Percentiles rank a stretch among this genome's conserved stretches.
Conservation (phyloP, 208 protist genomes). For the Balamuthia mandrillaris region DNA sequence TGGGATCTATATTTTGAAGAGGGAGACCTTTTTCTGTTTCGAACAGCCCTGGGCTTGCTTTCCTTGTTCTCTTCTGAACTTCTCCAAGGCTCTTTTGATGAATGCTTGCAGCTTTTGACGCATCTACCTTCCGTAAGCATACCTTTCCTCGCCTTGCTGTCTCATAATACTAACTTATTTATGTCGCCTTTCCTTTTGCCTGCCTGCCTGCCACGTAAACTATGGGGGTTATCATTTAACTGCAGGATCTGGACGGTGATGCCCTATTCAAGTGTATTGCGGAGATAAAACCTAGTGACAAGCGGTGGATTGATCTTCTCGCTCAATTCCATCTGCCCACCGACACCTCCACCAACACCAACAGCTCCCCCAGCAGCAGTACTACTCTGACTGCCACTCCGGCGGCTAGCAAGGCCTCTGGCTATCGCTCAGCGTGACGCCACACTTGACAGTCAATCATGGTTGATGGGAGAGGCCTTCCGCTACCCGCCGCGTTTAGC, state of each 20-base stretch:
- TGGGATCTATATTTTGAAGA: slow-evolving; percentile 64
- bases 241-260: not conserved
- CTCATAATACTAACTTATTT: too few relatives aligned
- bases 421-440: too few relatives aligned
- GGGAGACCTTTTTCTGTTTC: slow-evolving; percentile 59
- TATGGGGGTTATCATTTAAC: not conserved
- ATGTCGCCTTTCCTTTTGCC: too few relatives aligned
- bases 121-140: slow-evolving; percentile 42
- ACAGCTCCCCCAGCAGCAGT: too few relatives aligned
- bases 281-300: not conserved
- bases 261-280: not conserved
- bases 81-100: slow-evolving; percentile 41
- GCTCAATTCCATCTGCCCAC: too few relatives aligned
- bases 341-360: too few relatives aligned
- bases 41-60: slow-evolving; percentile 31
- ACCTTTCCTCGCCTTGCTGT: not conserved
- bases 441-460: too few relatives aligned
- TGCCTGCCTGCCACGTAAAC: not conserved
- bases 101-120: slow-evolving; percentile 49
- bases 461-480: too few relatives aligned
- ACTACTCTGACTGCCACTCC: too few relatives aligned
- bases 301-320: not conserved
- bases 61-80: slow-evolving; percentile 26
- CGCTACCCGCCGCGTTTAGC: too few relatives aligned
- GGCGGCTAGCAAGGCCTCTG: too few relatives aligned